phyloP scores from a whole-genome alignment of 1,139 yeast genomes.

The Suhomyces choctaworum region DNA sequence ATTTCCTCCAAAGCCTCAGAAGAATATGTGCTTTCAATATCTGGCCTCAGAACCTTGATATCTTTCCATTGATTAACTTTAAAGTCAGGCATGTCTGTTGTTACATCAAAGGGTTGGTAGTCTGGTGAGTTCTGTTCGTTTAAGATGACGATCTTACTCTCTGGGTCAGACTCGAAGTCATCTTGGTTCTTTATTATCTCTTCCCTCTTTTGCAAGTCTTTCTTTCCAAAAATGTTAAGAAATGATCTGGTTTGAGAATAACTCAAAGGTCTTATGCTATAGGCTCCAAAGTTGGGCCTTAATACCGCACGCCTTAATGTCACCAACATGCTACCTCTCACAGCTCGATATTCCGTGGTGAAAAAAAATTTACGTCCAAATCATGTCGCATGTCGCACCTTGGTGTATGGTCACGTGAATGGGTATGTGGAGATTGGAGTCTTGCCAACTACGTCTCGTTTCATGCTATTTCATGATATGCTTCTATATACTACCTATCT shows the following conservation, averaged over 20 bases:
- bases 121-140: constrained; percentile 39
- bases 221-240: constrained; percentile 24
- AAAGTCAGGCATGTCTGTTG: constrained; percentile 38
- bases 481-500: too few species aligned
- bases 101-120: constrained; percentile 27
- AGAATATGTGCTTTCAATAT: constrained; percentile 34
- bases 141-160: constrained; percentile 39
- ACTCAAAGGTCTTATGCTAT: constrained; percentile 16
- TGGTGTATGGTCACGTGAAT: constrained; percentile 6
- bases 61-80: constrained; percentile 40
- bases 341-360: background rate
- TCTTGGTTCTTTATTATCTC: constrained; percentile 46
- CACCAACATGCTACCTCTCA: constrained; percentile 3
- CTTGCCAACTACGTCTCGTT: too few species aligned
- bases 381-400: constrained; percentile 8
- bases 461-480: too few species aligned
- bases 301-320: constrained; percentile 7
- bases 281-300: constrained; percentile 1
- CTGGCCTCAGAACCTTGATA: constrained; percentile 22
- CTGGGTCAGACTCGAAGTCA: constrained; percentile 35
- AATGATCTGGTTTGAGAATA: constrained; percentile 17
- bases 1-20: constrained; percentile 25
- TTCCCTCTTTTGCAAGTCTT: constrained; percentile 26
- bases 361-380: constrained; percentile 7
- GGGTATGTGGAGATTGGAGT: too few species aligned